Percentiles rank a stretch among this genome's conserved stretches.
Conservation (phyloP, 116 monocot species). For the Dioscorea cayenensis region DNA sequence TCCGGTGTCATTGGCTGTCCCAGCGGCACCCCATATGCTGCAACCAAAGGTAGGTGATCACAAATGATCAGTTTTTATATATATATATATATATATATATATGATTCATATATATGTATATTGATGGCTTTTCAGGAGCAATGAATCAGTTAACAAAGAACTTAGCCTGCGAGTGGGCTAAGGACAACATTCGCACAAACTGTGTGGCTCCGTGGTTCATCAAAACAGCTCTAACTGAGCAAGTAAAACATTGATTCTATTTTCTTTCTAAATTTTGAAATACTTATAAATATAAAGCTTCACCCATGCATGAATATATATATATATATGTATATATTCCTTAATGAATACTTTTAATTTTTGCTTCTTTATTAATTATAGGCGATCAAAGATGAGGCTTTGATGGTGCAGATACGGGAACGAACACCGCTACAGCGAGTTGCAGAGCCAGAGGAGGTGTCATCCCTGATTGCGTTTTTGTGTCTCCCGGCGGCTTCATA, state of each 20-base stretch:
- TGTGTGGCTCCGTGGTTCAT: constrained; percentile 18
- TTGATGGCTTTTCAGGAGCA: constrained; percentile 9
- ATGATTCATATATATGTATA: neutral
- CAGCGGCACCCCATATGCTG: constrained; percentile 4
- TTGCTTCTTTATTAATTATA: no score
- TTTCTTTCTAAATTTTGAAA: neutral
- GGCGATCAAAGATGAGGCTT: neutral
- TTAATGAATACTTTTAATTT: no score
- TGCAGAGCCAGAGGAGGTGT: constrained; percentile 25
- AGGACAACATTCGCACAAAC: constrained; percentile 20
- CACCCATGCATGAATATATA: no score
- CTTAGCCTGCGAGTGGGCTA: constrained; percentile 29
- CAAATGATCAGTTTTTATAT: neutral
- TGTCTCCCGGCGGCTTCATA: constrained; percentile 30
- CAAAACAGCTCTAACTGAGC: constrained; percentile 1
- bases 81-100: no score
- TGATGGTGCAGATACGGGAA: neutral
- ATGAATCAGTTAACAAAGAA: constrained; percentile 27
- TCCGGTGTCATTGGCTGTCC: neutral
- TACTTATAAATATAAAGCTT: no score
- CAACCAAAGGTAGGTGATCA: constrained; percentile 31
- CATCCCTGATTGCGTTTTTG: constrained; percentile 17
- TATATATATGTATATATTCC: no score
- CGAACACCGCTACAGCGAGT: constrained; percentile 7
- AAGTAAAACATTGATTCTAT: neutral